Percentiles rank a stretch among this genome's conserved stretches.
phyloP scores from a whole-genome alignment of 306 rosid genomes.

The Rosa chinensis region DNA sequence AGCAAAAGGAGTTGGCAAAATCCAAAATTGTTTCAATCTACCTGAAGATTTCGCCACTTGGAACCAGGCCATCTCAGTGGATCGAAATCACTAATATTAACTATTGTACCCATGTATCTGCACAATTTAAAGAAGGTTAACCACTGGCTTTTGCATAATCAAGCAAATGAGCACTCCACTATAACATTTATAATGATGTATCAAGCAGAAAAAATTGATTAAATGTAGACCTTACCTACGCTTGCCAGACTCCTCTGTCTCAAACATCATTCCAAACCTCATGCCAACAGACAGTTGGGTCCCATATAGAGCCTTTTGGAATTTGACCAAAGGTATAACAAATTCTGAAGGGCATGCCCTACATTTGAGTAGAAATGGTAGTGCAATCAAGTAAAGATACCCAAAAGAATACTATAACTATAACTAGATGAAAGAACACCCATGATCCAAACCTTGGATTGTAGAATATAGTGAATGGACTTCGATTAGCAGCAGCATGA shows the following conservation, averaged over 20 bases:
- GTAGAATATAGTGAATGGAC: constrained; percentile 88
- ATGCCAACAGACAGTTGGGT: constrained; percentile 88
- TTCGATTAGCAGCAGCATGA: constrained; percentile 87
- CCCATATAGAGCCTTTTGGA: constrained; percentile 75
- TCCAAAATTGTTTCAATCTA: constrained; percentile 16
- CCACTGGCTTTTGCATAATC: background rate
- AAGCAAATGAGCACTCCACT: background rate
- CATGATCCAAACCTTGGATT: constrained; percentile 74
- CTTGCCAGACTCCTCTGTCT: constrained; percentile 96
- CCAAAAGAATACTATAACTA: background rate
- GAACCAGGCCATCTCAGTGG: constrained; percentile 98
- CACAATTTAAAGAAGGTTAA: constrained; percentile 24
- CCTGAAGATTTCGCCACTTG: constrained; percentile 98
- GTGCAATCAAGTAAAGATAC: background rate
- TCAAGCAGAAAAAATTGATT: background rate
- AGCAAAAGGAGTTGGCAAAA: background rate
- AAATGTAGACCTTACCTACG: constrained; percentile 60
- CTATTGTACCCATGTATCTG: constrained; percentile 95
- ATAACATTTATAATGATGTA: background rate
- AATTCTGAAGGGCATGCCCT: constrained; percentile 99
- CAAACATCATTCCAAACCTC: constrained; percentile 99
- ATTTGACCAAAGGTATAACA: constrained; percentile 78
- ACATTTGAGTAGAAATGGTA: constrained; percentile 15
- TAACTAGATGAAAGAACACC: background rate
- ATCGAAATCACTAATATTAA: constrained; percentile 76